A percentile compares a stretch with the other conserved stretches of the same genome.
Conservation (phyloP, 345 rosid species). For the Gossypium anomalum region DNA sequence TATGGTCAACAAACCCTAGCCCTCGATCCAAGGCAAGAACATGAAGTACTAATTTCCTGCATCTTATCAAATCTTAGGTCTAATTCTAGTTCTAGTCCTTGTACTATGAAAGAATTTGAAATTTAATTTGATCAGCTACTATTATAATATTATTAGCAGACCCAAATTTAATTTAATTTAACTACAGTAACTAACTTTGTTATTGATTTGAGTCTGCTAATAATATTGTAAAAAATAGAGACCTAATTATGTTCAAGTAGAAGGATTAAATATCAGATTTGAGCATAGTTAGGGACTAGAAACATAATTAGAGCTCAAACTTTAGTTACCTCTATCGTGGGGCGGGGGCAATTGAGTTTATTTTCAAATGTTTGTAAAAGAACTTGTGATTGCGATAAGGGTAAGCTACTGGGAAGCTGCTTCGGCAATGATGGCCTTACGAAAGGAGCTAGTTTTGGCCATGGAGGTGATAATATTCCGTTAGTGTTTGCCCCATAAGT, state of each 20-base stretch:
- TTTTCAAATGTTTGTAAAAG: slow-evolving; percentile 41
- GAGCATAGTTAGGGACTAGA: no score
- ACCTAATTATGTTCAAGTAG: background rate
- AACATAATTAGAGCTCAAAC: background rate
- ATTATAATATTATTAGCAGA: no score
- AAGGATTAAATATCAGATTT: no score
- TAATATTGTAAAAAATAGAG: no score
- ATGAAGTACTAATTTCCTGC: background rate
- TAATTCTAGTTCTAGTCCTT: no score
- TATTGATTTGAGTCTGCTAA: no score
- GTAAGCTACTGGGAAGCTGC: slow-evolving; percentile 32
- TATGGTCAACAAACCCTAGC: slow-evolving; percentile 16
- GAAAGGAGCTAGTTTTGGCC: slow-evolving; percentile 42
- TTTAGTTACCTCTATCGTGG: slow-evolving; percentile 21
- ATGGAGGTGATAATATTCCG: slow-evolving; percentile 32
- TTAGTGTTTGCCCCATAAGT: slow-evolving; percentile 20
- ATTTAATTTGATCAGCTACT: no score
- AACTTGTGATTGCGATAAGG: slow-evolving; percentile 40
- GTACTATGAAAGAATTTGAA: no score
- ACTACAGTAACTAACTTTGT: no score
- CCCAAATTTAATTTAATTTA: no score
- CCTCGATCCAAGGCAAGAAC: background rate
- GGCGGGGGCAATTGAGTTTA: slow-evolving; percentile 29
- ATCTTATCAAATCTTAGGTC: background rate
- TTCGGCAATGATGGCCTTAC: slow-evolving; percentile 31